Percentiles rank a stretch among this genome's conserved stretches.
phyloP scores from a whole-genome alignment of 305 asterid species.

The Fraxinus albicans region DNA sequence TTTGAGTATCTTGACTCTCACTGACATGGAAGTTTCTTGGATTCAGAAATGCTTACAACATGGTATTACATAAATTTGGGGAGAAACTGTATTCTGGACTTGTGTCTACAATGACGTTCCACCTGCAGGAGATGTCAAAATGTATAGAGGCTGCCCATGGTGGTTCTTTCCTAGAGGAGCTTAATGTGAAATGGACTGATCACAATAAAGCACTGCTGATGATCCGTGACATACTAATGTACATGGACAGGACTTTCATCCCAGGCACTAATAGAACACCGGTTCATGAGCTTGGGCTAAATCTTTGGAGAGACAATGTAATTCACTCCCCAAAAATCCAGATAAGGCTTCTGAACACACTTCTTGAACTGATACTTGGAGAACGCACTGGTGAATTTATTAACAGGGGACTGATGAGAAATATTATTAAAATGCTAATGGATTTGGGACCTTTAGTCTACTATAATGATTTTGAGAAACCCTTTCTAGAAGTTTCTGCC shows the following conservation, averaged over 20 bases:
- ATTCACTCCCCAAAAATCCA: constrained; percentile 44
- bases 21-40: constrained; percentile 23
- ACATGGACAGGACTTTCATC: constrained; percentile 60
- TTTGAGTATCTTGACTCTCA: neutral
- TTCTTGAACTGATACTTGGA: constrained; percentile 40
- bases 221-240: constrained; percentile 58
- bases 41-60: constrained; percentile 56
- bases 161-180: constrained; percentile 50
- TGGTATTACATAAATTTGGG: constrained; percentile 60
- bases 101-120: constrained; percentile 53
- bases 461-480: constrained; percentile 52
- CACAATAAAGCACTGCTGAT: constrained; percentile 60
- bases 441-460: constrained; percentile 56
- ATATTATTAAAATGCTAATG: constrained; percentile 51
- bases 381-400: constrained; percentile 53
- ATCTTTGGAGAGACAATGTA: constrained; percentile 58
- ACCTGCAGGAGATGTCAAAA: constrained; percentile 48
- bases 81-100: constrained; percentile 58
- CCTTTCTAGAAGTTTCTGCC: constrained; percentile 51
- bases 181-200: constrained; percentile 50
- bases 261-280: constrained; percentile 48
- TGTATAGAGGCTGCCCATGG: constrained; percentile 54
- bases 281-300: constrained; percentile 55
- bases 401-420: constrained; percentile 60
- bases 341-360: constrained; percentile 38